Base-by-base conservation (phyloP, 345 rosid genomes). In the Arabis alpina region DNA sequence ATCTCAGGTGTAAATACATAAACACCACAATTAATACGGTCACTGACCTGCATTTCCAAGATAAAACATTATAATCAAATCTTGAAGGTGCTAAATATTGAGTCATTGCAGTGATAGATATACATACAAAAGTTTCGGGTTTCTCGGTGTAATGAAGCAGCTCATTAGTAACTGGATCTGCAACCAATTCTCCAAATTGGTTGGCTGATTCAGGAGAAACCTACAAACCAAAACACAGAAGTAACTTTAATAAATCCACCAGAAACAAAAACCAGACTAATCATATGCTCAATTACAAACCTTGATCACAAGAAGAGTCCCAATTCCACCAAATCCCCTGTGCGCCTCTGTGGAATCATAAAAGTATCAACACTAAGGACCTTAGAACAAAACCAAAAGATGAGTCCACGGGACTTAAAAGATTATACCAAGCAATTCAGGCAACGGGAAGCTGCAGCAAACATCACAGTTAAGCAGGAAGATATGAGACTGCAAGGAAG, bases 71-170 rank as follows among this genome's bases (percentile, higher is more conserved):
- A 68, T 16, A 48, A 34, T 32, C 19, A 68, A 48, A 49, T 1
- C 36, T 32, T n/a, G 27, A 28, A 54, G 10, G 28, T n/a, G 37
- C 16, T 43, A 25, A 24, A 53, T 39, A 36, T 42, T 14, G 4
- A 5, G 32, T 52, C 3, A 49, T 28, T 40, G 27, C 54, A 56
- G 70, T 66, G 49, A 57, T 57, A 65, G 45, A 79, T 88, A n/a
- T 81, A 90, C 98, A 36, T 84, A 93, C 98, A 77, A 93, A 93
- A 15, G 98, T 93, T 78, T 93, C 97, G 7, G 98, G 98, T 80
- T 90, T 93, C 80, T 93, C 98, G 1, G 93, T 88, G 78, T 93
- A 93, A 81, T 93, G 98, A 83, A 93, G 81, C 75, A 93, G 73
- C 70, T 93, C 98, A 44, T 93, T 86, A 81, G 92, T 93, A 70